Evolutionary conservation across 306 rosid genomes (phyloP), one percentile per base, ranked within the genome.

Genomic region (Prunus mume): DNA sequence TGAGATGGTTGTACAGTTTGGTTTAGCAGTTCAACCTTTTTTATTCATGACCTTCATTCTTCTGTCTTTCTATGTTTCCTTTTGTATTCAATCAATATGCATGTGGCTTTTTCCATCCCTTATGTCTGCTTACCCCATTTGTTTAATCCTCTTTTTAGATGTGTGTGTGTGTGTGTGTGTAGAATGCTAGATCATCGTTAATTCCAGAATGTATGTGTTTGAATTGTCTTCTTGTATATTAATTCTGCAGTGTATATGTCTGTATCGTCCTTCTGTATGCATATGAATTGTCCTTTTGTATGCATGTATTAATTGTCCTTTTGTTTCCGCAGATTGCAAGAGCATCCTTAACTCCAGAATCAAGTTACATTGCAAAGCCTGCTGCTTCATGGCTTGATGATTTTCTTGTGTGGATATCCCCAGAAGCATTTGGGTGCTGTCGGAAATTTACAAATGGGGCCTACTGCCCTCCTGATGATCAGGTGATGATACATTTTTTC

Each of bases 381-480:
- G 99, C 99, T 81, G 99, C 99, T 74, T 95, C 99, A 13, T 95
- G 99, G 99, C 99, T 95, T 66, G 99, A 95, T 89, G 99, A 95
- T 86, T 95, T 87, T 85, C 97, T 95, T 72, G 97, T 95, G 79
- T 95, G 99, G 99, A 82, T 92, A 74, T 95, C 99, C 80, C 99
- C 99, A 65, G 97, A 95, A 85, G 99, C 99, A 82, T 95, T 95
- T 90, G 99, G 99, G 72, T 95, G 99, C 90, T 95, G 99, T 86
- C 88, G 97, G 83, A 95, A 95, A 87, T 95, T 95, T 83, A 89
- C 85, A 12, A 91, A 92, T 86, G 93, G 85, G 71, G 88, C 91
- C 57, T 92, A 89, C 74, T 95, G 97, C 77, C 97, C 99, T 49
- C 99, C 97, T 15, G 90, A 90, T 90, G 99, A 95, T 86, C 97